These are phyloP conservation scores for Spizellomyces sp. DNA, from an alignment of 192 early-diverging fungal genomes.

Conservation along the genomic window DNA sequence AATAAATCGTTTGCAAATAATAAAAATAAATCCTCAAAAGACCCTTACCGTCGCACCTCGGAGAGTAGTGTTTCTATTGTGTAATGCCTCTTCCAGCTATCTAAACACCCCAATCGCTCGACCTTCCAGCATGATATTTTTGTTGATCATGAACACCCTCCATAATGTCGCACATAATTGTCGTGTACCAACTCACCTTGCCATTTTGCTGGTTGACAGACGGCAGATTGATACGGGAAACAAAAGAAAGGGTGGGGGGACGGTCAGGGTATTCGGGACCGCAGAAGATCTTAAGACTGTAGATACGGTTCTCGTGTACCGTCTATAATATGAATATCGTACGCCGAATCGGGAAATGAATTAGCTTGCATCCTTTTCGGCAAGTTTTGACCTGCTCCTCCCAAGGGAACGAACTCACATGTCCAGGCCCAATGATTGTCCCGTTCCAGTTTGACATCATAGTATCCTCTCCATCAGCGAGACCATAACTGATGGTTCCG, in stretches of 20 bases:
- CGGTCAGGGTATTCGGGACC: conserved; percentile 82
- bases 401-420: conserved; percentile 52
- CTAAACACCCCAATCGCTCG: conserved; percentile 75
- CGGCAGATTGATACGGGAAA: conserved; percentile 83
- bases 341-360: no score
- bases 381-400: neutral
- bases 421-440: conserved; percentile 85
- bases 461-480: conserved; percentile 79
- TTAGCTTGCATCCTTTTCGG: neutral
- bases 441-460: conserved; percentile 89
- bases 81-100: conserved; percentile 80
- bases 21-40: neutral
- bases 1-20: conserved; percentile 4
- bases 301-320: conserved; percentile 96
- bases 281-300: conserved; percentile 82
- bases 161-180: neutral
- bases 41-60: conserved; percentile 75
- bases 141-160: neutral
- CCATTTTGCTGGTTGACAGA: conserved; percentile 84
- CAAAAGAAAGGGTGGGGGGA: conserved; percentile 79
- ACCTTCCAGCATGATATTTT: conserved; percentile 51
- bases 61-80: conserved; percentile 79
- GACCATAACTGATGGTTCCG: conserved; percentile 91
- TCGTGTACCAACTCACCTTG: conserved; percentile 49
- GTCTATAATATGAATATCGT: conserved; percentile 53